Conservation (phyloP, 305 asterid species). For the Fraxinus velutina region DNA sequence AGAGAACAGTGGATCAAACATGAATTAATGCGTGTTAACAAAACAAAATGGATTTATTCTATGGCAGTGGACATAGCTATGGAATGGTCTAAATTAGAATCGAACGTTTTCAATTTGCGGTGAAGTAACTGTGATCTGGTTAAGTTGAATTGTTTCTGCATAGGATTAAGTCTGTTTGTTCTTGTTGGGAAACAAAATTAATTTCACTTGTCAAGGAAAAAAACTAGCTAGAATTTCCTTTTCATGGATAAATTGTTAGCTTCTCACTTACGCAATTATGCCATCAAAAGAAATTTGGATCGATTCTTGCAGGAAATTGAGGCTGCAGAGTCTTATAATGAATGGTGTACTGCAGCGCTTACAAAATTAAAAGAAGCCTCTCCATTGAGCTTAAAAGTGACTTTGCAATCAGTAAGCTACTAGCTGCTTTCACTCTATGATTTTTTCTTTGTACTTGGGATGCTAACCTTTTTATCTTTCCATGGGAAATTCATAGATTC, state of each 20-base stretch:
- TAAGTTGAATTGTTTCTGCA: background rate
- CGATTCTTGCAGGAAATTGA: constrained; percentile 48
- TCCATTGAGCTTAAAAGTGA: constrained; percentile 85
- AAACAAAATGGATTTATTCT: background rate
- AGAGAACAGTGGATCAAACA: background rate
- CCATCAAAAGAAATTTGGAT: background rate
- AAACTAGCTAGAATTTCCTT: background rate
- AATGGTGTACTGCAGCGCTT: constrained; percentile 42
- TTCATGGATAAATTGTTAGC: background rate
- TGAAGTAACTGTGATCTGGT: background rate
- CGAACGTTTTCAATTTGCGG: background rate
- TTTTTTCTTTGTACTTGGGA: background rate
- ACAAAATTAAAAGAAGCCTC: constrained; percentile 72
- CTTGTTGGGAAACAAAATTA: background rate
- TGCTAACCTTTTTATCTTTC: constrained; percentile 17
- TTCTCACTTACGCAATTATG: background rate
- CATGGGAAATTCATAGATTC: constrained; percentile 47
- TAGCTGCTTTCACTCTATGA: constrained; percentile 3
- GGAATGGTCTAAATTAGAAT: background rate
- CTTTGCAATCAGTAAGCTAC: constrained; percentile 76
- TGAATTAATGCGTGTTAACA: background rate
- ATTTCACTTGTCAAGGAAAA: background rate
- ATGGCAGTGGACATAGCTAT: background rate
- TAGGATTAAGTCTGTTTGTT: background rate
- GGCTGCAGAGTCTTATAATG: constrained; percentile 48